These are phyloP conservation scores for Saxophila tyrrhenica DNA, from an alignment of 495 filamentous ascomycete genomes.

Conservation along the genomic window DNA sequence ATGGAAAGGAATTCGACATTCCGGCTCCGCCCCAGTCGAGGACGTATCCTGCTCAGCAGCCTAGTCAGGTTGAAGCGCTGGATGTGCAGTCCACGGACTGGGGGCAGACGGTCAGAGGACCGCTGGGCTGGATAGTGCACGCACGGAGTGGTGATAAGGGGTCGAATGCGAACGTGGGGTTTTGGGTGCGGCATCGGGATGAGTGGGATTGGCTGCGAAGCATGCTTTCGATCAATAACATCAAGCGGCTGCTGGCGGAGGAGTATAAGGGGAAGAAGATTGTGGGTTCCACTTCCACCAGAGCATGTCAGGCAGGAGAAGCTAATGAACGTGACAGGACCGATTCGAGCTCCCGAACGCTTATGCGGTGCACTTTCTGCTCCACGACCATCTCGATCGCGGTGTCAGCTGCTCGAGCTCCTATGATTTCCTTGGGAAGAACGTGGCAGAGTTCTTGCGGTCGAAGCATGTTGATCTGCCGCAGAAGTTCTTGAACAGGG, in stretches of 20 bases:
- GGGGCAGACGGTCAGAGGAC: slow-evolving; percentile 14
- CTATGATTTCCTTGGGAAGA: slow-evolving; percentile 46
- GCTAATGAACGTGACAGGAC: slow-evolving; percentile 11
- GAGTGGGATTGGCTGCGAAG: slow-evolving; percentile 24
- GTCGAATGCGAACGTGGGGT: slow-evolving; percentile 23
- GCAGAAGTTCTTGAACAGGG: slow-evolving; percentile 24
- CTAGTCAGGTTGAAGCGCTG: slow-evolving; percentile 7
- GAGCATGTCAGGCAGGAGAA: neutral
- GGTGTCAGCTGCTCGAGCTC: slow-evolving; percentile 41
- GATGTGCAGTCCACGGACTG: neutral
- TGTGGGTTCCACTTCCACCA: slow-evolving; percentile 11
- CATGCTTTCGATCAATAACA: slow-evolving; percentile 12
- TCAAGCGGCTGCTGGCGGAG: slow-evolving; percentile 19
- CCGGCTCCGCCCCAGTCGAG: slow-evolving; percentile 19
- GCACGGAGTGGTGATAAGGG: slow-evolving; percentile 25
- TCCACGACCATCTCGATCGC: slow-evolving; percentile 43
- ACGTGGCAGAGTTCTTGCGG: slow-evolving; percentile 44
- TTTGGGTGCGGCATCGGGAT: slow-evolving; percentile 21
- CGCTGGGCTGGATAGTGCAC: slow-evolving; percentile 24
- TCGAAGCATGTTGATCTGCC: slow-evolving; percentile 41
- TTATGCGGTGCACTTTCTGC: slow-evolving; percentile 42
- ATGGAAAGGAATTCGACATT: slow-evolving; percentile 20
- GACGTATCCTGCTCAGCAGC: slow-evolving; percentile 21
- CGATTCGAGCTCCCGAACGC: slow-evolving; percentile 37
- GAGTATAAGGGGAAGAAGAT: slow-evolving; percentile 23